Conservation (phyloP, 2,329 filamentous ascomycete genomes). For the Xylaria hypoxylon region DNA sequence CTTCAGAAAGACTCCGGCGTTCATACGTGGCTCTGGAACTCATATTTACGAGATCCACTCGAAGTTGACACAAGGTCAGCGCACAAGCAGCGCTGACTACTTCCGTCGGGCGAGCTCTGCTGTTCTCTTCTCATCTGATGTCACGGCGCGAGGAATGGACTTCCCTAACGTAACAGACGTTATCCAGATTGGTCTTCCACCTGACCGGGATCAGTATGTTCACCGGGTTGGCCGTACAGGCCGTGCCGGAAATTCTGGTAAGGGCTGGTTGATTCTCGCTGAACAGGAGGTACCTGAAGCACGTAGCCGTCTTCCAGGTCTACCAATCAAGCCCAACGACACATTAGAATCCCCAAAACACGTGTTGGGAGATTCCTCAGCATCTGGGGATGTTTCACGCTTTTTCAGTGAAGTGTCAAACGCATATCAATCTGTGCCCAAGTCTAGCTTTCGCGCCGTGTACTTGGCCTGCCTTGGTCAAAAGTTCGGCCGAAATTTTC, state of each 20-base stretch:
- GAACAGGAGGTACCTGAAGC: conserved; percentile 63
- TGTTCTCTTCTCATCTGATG: conserved; percentile 81
- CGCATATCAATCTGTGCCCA: conserved; percentile 58
- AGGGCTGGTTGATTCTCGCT: conserved; percentile 75
- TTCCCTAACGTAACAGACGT: conserved; percentile 85
- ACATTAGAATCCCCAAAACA: conserved; percentile 64
- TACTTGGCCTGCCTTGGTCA: conserved; percentile 71
- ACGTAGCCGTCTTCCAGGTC: conserved; percentile 63
- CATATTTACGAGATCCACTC: conserved; percentile 77
- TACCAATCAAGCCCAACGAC: conserved; percentile 70
- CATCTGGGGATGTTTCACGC: conserved; percentile 52
- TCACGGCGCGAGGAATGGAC: conserved; percentile 85
- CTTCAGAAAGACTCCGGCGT: conserved; percentile 60
- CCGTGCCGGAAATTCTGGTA: conserved; percentile 77
- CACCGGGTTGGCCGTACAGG: conserved; percentile 82
- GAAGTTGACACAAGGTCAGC: conserved; percentile 74
- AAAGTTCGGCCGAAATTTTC: conserved; percentile 54
- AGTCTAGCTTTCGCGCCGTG: conserved; percentile 56
- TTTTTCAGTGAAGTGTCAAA: conserved; percentile 59
- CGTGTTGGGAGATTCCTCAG: conserved; percentile 60
- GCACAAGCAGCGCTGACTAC: conserved; percentile 75
- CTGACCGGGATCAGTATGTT: conserved; percentile 77
- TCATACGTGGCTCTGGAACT: conserved; percentile 54
- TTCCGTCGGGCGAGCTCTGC: conserved; percentile 76
- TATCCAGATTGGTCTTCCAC: conserved; percentile 75